Percentiles rank a stretch among this genome's conserved stretches.
These are phyloP conservation scores for Camellia sinensis DNA, from an alignment of 148 eudicot species.

Conservation along the genomic window DNA sequence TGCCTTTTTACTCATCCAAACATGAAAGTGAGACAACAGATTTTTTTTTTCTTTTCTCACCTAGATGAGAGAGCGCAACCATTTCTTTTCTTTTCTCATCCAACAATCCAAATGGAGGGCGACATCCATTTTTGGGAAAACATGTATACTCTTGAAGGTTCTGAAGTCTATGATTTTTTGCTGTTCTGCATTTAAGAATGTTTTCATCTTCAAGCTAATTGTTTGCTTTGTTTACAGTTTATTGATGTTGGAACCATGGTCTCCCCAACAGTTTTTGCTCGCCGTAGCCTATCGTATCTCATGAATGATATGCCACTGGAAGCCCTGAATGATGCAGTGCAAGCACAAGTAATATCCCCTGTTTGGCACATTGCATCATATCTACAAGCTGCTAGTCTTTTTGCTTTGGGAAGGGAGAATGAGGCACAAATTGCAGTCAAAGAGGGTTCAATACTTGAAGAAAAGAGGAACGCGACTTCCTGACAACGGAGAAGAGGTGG, in stretches of 20 bases:
- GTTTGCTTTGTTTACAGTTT: conserved; percentile 50
- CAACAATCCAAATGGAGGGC: too few relatives aligned
- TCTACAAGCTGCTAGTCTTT: conserved; percentile 79
- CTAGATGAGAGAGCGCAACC: too few relatives aligned
- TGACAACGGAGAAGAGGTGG: conserved; percentile 2
- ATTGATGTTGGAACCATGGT: conserved; percentile 85
- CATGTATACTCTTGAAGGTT: not conserved
- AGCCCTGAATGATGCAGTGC: conserved; percentile 75
- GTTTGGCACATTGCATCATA: conserved; percentile 82
- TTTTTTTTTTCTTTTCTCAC: too few relatives aligned
- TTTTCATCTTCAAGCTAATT: conserved; percentile 16
- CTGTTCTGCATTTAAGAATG: not conserved
- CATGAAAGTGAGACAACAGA: too few relatives aligned
- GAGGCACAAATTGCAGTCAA: conserved; percentile 89
- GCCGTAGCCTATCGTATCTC: conserved; percentile 84
- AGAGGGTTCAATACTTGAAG: conserved; percentile 80
- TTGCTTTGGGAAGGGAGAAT: conserved; percentile 66
- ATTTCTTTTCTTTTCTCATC: too few relatives aligned
- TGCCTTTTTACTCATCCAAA: too few relatives aligned
- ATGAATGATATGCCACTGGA: conserved; percentile 79
- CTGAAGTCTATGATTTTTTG: not conserved
- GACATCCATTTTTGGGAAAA: not conserved
- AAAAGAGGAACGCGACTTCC: conserved; percentile 41
- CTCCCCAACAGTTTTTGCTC: conserved; percentile 86
- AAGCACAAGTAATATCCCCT: conserved; percentile 82